Base-by-base conservation (phyloP, 1,139 yeast species). In the Pneumocystis canis region DNA sequence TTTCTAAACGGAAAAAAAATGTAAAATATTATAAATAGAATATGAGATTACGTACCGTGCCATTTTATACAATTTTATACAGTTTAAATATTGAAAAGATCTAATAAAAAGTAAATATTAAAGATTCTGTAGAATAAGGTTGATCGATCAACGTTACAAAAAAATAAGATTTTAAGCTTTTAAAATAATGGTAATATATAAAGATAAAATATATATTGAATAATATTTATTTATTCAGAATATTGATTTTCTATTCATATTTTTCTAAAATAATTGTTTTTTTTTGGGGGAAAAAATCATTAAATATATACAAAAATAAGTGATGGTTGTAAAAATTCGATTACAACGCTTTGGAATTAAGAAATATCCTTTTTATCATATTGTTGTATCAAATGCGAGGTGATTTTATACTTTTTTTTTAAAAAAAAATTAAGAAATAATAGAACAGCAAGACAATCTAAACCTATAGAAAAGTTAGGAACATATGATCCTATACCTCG, bases 391-490 rank as follows among this genome's bases (percentile, higher is more conserved):
- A 31, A 84, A 85, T 67, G 83, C 84, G 61, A 78, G 77, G 69
- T 75, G 74, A 11, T 47, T 20, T 47, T 20, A 28, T 47, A 16
- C 16, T 6, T 35, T 71, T 65, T 40, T 9, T 31, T 56, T 28
- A 20, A 28, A n/a, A 58, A 47, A 20, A 9, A 5, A 11, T 25
- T 25, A 57, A 57, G 25, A 20, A 11, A 28, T 4, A 32, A 61
- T 41, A 73, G 78, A 65, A 78, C 84, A 57, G 95, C 90, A 28
- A 81, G 95, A 68, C 89, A 87, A 73, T 83, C 83, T 65, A 81
- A 87, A 67, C 99, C 99, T 6, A 83, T 92, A 61, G 99, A 92
- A 75, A 98, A 92, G 14, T 76, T 92, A 67, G 99, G 99, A 53
- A 89, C 96, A 0, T 92, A 89, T 73, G 84, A 89, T 73, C 96